These are phyloP conservation scores for Hymenoscyphus fructigenus DNA, from an alignment of 2,329 filamentous ascomycete genomes.

Conservation along the genomic window DNA sequence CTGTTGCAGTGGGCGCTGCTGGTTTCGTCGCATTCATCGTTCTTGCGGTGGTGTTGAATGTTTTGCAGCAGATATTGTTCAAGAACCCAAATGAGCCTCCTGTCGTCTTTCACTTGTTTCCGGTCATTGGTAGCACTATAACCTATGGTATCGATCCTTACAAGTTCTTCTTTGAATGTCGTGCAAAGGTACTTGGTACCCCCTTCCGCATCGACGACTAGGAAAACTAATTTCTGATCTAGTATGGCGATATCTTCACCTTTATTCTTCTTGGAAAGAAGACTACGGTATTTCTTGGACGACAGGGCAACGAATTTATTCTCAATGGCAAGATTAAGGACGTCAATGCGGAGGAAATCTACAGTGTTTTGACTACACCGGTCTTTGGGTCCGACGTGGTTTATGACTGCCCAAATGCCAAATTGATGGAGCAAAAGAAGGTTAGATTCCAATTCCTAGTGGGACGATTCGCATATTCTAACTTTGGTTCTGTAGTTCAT, in stretches of 20 bases:
- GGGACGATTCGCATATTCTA: conserved; percentile 13
- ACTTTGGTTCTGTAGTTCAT: conserved; percentile 57
- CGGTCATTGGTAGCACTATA: conserved; percentile 84
- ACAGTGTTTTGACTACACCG: conserved; percentile 70
- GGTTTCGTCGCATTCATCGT: conserved; percentile 43
- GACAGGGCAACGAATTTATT: conserved; percentile 85
- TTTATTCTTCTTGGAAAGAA: conserved; percentile 86
- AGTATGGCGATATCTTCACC: conserved; percentile 89
- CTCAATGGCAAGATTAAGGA: conserved; percentile 89
- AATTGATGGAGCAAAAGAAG: conserved; percentile 97
- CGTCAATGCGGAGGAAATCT: conserved; percentile 87
- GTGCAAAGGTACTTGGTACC: conserved; percentile 63
- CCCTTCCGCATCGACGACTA: not conserved
- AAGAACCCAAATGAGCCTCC: conserved; percentile 81
- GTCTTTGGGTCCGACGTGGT: conserved; percentile 84
- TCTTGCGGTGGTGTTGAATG: conserved; percentile 70
- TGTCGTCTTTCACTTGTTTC: conserved; percentile 78
- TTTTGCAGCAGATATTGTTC: conserved; percentile 75
- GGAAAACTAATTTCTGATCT: conserved; percentile 20
- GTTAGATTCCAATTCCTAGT: conserved; percentile 42
- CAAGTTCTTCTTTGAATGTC: conserved; percentile 73
- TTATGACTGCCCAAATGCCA: conserved; percentile 87
- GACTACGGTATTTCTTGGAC: conserved; percentile 81
- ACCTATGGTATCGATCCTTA: conserved; percentile 95
- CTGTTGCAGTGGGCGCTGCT: conserved; percentile 29